phyloP scores from a whole-genome alignment of 805 yeast species.

The Cyberlindnera veronae region DNA sequence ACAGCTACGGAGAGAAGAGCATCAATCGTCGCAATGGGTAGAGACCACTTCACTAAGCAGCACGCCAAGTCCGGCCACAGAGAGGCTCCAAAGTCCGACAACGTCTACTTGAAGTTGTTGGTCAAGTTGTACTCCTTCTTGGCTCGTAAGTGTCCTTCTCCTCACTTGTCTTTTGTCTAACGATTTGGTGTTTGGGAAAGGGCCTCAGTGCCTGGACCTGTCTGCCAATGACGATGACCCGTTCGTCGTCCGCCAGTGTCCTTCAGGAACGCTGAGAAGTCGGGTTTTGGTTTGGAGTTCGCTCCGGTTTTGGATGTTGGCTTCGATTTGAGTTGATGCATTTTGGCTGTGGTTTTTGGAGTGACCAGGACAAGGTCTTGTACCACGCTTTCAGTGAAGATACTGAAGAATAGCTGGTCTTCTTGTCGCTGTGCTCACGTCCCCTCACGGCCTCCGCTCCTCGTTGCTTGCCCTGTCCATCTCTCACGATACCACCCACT shows the following conservation, averaged over 20 bases:
- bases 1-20: neutral
- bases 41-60: constrained; percentile 94
- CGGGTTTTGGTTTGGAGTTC: constrained; percentile 1
- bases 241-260: neutral
- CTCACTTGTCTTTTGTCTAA: constrained; percentile 9
- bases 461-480: constrained; percentile 1
- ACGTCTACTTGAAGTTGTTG: constrained; percentile 96
- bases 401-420: constrained; percentile 19
- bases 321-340: constrained; percentile 9
- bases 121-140: constrained; percentile 98
- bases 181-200: constrained; percentile 3
- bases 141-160: constrained; percentile 80
- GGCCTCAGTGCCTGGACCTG: constrained; percentile 1
- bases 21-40: constrained; percentile 67
- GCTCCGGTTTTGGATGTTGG: neutral
- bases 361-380: neutral
- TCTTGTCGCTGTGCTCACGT: neutral
- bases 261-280: constrained; percentile 10
- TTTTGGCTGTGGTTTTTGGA: neutral
- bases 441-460: constrained; percentile 2
- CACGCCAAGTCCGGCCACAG: constrained; percentile 96
- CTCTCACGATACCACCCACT: neutral
- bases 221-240: no score
- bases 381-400: constrained; percentile 22
- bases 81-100: constrained; percentile 98